A percentile compares a stretch with the other conserved stretches of the same genome.
Conservation (phyloP, 192 early-diverging fungal genomes). For the Mortierella antarctica region DNA sequence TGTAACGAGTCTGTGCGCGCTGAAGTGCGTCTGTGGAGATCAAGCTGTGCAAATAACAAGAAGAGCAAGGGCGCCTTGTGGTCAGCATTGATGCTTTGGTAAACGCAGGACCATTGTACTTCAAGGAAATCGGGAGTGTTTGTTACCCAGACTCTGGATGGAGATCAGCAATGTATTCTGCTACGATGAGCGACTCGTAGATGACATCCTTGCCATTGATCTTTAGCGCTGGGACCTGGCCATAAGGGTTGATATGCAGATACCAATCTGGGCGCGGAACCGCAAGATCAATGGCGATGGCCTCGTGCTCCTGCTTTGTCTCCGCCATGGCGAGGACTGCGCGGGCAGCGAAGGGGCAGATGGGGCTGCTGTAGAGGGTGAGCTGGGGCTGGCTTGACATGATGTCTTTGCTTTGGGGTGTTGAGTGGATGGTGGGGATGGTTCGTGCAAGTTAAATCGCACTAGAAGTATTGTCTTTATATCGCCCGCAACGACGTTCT, state of each 20-base stretch:
- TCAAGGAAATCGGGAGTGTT: neutral
- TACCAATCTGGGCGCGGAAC: constrained; percentile 17
- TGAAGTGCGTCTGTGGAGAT: constrained; percentile 53
- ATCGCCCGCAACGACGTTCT: no score
- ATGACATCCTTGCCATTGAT: constrained; percentile 59
- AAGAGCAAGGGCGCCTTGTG: no score
- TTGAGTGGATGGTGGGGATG: no score
- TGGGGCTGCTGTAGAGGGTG: constrained; percentile 60
- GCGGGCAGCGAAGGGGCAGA: constrained; percentile 77
- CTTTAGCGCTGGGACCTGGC: constrained; percentile 70
- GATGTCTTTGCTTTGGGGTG: neutral
- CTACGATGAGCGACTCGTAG: constrained; percentile 71
- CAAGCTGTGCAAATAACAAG: constrained; percentile 11
- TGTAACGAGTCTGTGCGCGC: constrained; percentile 46
- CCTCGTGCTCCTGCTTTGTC: constrained; percentile 56
- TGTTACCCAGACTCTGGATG: constrained; percentile 61
- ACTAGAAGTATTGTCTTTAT: no score
- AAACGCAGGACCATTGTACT: neutral
- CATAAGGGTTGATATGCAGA: constrained; percentile 67
- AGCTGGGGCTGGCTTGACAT: constrained; percentile 21
- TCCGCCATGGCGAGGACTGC: constrained; percentile 70
- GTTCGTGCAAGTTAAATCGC: no score
- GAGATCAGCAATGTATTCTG: constrained; percentile 71
- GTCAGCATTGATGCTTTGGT: neutral
- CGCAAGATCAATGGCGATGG: constrained; percentile 68